phyloP scores from a whole-genome alignment of 2,329 filamentous ascomycete species.

The Phyllosticta citriasiana region DNA sequence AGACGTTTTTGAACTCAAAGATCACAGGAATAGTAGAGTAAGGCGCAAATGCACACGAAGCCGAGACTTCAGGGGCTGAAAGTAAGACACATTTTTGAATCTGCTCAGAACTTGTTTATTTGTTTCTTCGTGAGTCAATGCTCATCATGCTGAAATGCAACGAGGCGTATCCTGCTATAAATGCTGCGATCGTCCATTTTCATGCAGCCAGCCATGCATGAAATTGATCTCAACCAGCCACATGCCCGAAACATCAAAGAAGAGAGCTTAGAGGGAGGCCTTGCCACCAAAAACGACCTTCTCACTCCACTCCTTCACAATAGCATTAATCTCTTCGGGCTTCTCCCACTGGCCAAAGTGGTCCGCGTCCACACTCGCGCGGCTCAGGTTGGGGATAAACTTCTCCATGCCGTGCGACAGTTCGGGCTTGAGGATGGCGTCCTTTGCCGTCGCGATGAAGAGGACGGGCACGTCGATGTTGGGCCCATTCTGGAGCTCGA shows the following conservation, averaged over 20 bases:
- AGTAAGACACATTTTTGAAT: too few relatives aligned
- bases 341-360: constrained; percentile 82
- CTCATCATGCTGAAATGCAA: too few relatives aligned
- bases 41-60: too few relatives aligned
- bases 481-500: constrained; percentile 25
- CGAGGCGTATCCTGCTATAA: too few relatives aligned
- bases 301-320: constrained; percentile 59
- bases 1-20: too few relatives aligned
- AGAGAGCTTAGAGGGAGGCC: constrained; percentile 33
- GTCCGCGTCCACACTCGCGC: constrained; percentile 54
- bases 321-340: constrained; percentile 57
- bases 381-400: constrained; percentile 54
- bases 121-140: too few relatives aligned
- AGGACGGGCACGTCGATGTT: constrained; percentile 46
- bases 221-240: neutral
- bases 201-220: neutral
- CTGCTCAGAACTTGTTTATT: too few relatives aligned
- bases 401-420: constrained; percentile 65
- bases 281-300: constrained; percentile 40
- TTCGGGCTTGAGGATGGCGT: constrained; percentile 60
- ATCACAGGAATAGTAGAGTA: too few relatives aligned
- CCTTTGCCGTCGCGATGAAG: constrained; percentile 62
- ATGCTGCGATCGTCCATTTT: too few relatives aligned
- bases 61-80: too few relatives aligned
- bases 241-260: neutral